phyloP scores from a whole-genome alignment of 176 grass and related monocot species.

The Triticum urartu region DNA sequence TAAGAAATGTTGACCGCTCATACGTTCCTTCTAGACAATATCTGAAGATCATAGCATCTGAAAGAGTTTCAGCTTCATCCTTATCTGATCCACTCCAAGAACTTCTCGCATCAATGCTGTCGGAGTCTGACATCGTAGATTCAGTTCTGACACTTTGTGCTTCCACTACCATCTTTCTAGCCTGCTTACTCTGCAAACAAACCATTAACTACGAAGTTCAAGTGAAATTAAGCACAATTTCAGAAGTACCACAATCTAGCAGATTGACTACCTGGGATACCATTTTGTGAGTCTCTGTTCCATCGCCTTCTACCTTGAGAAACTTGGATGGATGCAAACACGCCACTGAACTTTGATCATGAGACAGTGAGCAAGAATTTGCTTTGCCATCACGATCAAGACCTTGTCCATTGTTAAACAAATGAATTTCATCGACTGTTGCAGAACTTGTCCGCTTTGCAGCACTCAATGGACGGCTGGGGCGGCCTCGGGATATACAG shows the following conservation, averaged over 20 bases:
- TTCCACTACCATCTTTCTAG: conserved; percentile 39
- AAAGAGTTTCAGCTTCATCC: conserved; percentile 48
- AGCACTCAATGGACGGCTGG: conserved; percentile 27
- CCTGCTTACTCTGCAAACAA: conserved; percentile 35
- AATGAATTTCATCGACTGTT: conserved; percentile 39
- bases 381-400: conserved; percentile 37
- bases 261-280: conserved; percentile 36
- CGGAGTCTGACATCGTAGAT: conserved; percentile 58
- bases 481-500: conserved; percentile 88
- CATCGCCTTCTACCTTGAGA: conserved; percentile 42
- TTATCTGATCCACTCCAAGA: conserved; percentile 49
- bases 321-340: conserved; percentile 38
- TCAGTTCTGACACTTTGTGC: conserved; percentile 45
- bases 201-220: conserved; percentile 5
- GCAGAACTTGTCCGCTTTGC: conserved; percentile 48
- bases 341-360: conserved; percentile 33
- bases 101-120: conserved; percentile 64
- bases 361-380: conserved; percentile 29
- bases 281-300: conserved; percentile 34
- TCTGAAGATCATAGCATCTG: conserved; percentile 69
- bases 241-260: not conserved
- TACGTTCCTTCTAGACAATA: conserved; percentile 77
- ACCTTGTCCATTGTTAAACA: conserved; percentile 32
- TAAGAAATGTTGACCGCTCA: conserved; percentile 72
- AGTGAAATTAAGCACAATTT: conserved; percentile 21